Evolutionary conservation across 2,329 filamentous ascomycete species (phyloP), one percentile per base, ranked within the genome.

Genomic region (Claviceps monticola): DNA sequence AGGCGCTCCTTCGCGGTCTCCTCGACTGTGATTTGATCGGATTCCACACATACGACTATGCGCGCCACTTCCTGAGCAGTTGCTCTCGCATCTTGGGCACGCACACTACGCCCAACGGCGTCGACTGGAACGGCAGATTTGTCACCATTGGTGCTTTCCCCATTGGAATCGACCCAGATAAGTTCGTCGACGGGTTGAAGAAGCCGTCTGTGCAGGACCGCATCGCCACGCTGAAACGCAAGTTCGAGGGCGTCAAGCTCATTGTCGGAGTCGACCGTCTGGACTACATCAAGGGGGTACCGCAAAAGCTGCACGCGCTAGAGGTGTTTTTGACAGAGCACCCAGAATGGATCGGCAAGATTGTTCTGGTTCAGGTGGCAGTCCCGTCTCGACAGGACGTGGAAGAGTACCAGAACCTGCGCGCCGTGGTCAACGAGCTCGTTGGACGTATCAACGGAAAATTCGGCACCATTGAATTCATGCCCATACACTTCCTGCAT

Each of bases 21-120:
- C 76, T 98, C 37, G 86, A 95, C 65, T 95, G 91, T 72, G 93
- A 97, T 65, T 74, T 98, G 54, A 88, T 97, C 63, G 93, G 93
- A 36, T 97, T 98, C 74, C 93, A 98, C 70, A 98, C 93, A 29
- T 97, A 96, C 71, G 91, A 97, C 71, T 98, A 98, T 64, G 91
- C 90, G n/a, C 80, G 93, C 50, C 93, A 98, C 70, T 98, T 97
- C 72, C 72, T 98, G 58, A 95, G 89, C 71, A 91, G 87, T 64
- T 97, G 93, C 71, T 91, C 89, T n/a, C 84, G 91, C 57, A 93
- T 97, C 58, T 75, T 96, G 45, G 80, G 78, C 56, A 80, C 84
- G 1, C 73, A 80, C 1, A 96, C 91, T 1, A 95, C 89, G 1
- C 91, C 91, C 0, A 96, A 95, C 61, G 89, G 90, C 13, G 88